A percentile compares a stretch with the other conserved stretches of the same genome.
Conservation (phyloP, 2,329 filamentous ascomycete genomes). For the Zopfia rhizophila region DNA sequence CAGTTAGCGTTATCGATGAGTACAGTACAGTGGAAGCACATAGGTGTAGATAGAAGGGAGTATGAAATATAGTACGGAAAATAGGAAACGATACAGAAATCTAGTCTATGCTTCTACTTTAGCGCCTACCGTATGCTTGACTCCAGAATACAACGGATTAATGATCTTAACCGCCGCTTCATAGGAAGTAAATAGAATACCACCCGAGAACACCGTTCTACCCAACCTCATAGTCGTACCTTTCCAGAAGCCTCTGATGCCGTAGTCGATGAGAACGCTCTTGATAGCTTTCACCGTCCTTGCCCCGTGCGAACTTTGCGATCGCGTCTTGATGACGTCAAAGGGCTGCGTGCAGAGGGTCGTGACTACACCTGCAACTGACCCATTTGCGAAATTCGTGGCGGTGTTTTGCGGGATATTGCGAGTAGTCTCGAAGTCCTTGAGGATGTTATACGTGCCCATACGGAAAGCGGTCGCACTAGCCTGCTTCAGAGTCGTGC, state of each 20-base stretch:
- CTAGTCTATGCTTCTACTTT: constrained; percentile 34
- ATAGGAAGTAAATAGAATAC: constrained; percentile 72
- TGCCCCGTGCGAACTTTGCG: constrained; percentile 68
- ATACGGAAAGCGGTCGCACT: constrained; percentile 70
- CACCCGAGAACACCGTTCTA: constrained; percentile 71
- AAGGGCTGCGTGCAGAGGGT: constrained; percentile 70
- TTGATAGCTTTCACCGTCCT: constrained; percentile 67
- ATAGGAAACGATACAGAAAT: no score
- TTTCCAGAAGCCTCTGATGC: constrained; percentile 71
- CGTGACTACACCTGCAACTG: constrained; percentile 69
- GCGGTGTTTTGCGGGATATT: constrained; percentile 61
- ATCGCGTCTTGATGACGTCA: constrained; percentile 71
- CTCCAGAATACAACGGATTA: constrained; percentile 49
- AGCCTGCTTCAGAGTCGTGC: constrained; percentile 71
- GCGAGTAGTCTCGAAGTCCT: constrained; percentile 64
- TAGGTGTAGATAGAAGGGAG: neutral
- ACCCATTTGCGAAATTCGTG: constrained; percentile 71
- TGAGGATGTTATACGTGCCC: constrained; percentile 71
- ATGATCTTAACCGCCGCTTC: constrained; percentile 65
- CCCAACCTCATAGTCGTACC: constrained; percentile 75
- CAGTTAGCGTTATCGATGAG: constrained; percentile 65
- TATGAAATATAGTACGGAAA: neutral
- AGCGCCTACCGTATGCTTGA: constrained; percentile 23
- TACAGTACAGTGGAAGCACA: constrained; percentile 39
- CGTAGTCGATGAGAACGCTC: constrained; percentile 66